phyloP scores from a whole-genome alignment of 2,329 filamentous ascomycete genomes.

The Paecilomyces niveus region DNA sequence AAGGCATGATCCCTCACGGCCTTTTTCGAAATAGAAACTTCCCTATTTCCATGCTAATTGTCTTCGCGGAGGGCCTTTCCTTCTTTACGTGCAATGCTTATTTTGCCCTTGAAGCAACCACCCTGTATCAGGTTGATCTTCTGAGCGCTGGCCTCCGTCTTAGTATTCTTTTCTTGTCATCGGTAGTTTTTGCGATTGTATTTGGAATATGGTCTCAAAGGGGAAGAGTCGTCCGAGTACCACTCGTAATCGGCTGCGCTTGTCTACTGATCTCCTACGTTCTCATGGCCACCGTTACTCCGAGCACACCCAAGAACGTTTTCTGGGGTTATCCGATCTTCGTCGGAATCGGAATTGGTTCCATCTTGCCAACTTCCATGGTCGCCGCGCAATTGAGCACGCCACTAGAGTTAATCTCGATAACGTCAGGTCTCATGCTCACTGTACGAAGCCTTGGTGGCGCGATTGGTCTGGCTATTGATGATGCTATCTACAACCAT shows the following conservation, averaged over 20 bases:
- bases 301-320: not conserved
- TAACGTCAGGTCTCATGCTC: not conserved
- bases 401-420: not conserved
- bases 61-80: not conserved
- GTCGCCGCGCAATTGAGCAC: not conserved
- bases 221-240: not conserved
- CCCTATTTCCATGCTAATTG: conserved; percentile 4
- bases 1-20: not conserved
- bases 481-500: not conserved
- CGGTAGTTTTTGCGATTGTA: not conserved
- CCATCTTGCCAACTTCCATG: not conserved
- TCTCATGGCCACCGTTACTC: not conserved
- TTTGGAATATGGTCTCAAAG: not conserved
- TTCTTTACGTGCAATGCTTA: not conserved
- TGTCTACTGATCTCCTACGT: not conserved
- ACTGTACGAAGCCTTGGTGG: not conserved
- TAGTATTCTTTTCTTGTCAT: not conserved
- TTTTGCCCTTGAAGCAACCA: not conserved
- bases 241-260: not conserved
- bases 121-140: not conserved
- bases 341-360: not conserved
- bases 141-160: not conserved
- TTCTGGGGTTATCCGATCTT: not conserved
- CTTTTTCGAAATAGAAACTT: conserved; percentile 3
- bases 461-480: not conserved